phyloP scores from a whole-genome alignment of 768 basidiomycete genomes.

The Filobasidium floriforme region DNA sequence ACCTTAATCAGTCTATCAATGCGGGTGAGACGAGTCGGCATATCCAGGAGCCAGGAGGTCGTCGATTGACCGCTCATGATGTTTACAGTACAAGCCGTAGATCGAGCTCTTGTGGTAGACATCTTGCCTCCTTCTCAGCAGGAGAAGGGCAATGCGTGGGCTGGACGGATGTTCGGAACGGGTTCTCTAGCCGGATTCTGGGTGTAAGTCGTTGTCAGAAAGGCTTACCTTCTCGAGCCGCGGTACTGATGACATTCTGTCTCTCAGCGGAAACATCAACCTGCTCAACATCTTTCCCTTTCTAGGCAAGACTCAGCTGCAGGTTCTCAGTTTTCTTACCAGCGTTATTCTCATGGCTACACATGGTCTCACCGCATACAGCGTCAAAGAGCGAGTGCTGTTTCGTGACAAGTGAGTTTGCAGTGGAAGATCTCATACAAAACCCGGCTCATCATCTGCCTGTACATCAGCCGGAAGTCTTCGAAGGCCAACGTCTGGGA shows the following conservation, averaged over 20 bases:
- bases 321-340: slow-evolving; percentile 71
- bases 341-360: slow-evolving; percentile 59
- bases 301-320: slow-evolving; percentile 68
- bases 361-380: slow-evolving; percentile 57
- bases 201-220: slow-evolving; percentile 53
- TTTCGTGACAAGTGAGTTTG: slow-evolving; percentile 47
- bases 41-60: neutral
- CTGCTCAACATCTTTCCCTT: slow-evolving; percentile 64
- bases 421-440: neutral
- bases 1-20: slow-evolving; percentile 33
- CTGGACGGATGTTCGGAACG: slow-evolving; percentile 79
- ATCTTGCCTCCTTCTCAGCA: slow-evolving; percentile 66
- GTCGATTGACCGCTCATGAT: neutral
- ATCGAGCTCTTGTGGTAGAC: slow-evolving; percentile 85
- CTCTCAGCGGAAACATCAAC: slow-evolving; percentile 72
- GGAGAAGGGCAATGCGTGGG: slow-evolving; percentile 87
- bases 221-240: neutral
- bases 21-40: slow-evolving; percentile 25
- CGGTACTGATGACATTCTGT: too few species aligned
- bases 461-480: slow-evolving; percentile 30
- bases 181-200: slow-evolving; percentile 84
- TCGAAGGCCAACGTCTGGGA: slow-evolving; percentile 38
- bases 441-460: neutral
- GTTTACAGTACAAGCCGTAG: slow-evolving; percentile 70
- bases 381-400: slow-evolving; percentile 60